phyloP scores from a whole-genome alignment of 306 rosid genomes.

The Trifolium repens region DNA sequence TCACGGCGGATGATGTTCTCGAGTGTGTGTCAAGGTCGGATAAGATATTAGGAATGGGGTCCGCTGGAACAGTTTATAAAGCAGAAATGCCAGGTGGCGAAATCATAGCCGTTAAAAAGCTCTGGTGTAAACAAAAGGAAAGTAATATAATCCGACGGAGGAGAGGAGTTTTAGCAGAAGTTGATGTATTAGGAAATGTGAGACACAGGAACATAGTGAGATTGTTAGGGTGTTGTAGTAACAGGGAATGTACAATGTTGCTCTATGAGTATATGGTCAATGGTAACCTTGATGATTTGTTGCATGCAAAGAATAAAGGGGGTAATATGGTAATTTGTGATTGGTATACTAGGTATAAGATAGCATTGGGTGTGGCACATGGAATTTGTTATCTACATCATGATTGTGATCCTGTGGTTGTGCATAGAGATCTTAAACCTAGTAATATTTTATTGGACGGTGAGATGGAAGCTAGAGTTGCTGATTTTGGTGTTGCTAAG shows the following conservation, averaged over 20 bases:
- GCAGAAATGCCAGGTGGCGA: slow-evolving; percentile 98
- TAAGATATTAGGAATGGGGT: slow-evolving; percentile 87
- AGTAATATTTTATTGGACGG: slow-evolving; percentile 82
- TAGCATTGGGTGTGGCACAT: slow-evolving; percentile 91
- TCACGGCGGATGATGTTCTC: slow-evolving; percentile 86
- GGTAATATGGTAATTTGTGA: slow-evolving; percentile 66
- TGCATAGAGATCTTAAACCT: slow-evolving; percentile 91
- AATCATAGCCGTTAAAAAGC: slow-evolving; percentile 84
- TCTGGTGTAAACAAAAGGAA: slow-evolving; percentile 84
- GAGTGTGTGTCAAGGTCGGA: slow-evolving; percentile 78
- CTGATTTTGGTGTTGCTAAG: slow-evolving; percentile 95
- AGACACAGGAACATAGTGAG: slow-evolving; percentile 97
- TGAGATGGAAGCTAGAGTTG: slow-evolving; percentile 94
- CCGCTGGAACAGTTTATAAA: slow-evolving; percentile 80
- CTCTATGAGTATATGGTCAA: slow-evolving; percentile 95
- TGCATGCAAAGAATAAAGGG: slow-evolving; percentile 75
- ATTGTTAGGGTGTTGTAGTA: slow-evolving; percentile 92
- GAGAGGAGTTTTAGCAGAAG: slow-evolving; percentile 92
- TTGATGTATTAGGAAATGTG: slow-evolving; percentile 91
- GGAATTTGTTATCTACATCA: slow-evolving; percentile 97
- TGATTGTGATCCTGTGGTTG: slow-evolving; percentile 89
- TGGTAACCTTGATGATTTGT: slow-evolving; percentile 77
- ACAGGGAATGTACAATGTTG: slow-evolving; percentile 83
- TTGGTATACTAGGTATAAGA: slow-evolving; percentile 85
- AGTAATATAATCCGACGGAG: slow-evolving; percentile 60